Conservation (phyloP, 2,329 filamentous ascomycete species). For the Aspergillus sp. region DNA sequence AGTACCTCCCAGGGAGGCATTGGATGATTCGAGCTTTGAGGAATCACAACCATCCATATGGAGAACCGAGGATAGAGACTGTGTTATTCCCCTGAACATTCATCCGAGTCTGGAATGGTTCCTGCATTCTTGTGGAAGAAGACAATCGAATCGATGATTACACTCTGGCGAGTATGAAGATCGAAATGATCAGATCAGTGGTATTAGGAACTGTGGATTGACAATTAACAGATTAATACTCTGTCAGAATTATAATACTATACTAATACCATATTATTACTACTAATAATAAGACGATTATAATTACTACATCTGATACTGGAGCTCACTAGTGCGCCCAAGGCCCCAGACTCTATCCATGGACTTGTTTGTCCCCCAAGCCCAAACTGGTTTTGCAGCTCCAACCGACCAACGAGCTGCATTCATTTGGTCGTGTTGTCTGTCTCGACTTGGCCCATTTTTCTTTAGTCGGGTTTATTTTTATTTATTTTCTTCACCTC, state of each 20-base stretch:
- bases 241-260: too few species aligned
- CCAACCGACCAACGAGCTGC: conserved; percentile 8
- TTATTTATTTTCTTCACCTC: conserved; percentile 9
- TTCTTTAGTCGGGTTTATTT: too few species aligned
- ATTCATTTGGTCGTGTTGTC: too few species aligned
- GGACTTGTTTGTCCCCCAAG: conserved; percentile 21
- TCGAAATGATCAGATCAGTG: too few species aligned
- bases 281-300: conserved; percentile 10
- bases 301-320: conserved; percentile 22
- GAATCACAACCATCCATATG: background rate
- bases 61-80: too few species aligned
- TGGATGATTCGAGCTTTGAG: conserved; percentile 3
- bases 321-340: conserved; percentile 19
- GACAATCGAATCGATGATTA: too few species aligned
- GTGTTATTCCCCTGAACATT: background rate
- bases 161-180: too few species aligned
- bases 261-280: too few species aligned
- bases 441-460: conserved; percentile 8
- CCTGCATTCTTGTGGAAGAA: background rate
- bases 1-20: too few species aligned
- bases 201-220: too few species aligned
- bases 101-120: background rate
- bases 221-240: too few species aligned
- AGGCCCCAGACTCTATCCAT: conserved; percentile 18
- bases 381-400: conserved; percentile 1